Conservation (phyloP, 2,329 filamentous ascomycete species). For the Ustulina deusta region DNA sequence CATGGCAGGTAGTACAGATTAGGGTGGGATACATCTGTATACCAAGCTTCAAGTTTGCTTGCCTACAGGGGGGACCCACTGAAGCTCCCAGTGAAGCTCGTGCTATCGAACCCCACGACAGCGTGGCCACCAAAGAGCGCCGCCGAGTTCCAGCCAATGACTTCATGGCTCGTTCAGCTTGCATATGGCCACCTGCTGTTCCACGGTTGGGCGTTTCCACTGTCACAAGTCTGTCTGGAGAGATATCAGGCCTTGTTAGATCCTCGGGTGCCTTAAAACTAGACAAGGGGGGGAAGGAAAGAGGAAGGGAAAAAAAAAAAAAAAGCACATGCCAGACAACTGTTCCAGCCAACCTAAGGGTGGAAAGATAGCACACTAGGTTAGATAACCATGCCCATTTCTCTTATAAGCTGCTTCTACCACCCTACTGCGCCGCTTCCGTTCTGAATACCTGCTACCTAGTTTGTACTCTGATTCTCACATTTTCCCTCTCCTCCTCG, state of each 20-base stretch:
- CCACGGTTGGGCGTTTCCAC: constrained; percentile 15
- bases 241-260: constrained; percentile 17
- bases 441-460: constrained; percentile 7
- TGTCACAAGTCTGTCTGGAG: constrained; percentile 24
- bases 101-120: constrained; percentile 17
- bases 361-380: constrained; percentile 2
- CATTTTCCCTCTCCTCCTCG: background rate
- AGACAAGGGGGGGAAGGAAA: background rate
- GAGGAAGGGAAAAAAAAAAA: constrained; percentile 1
- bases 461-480: background rate
- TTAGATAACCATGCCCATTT: background rate
- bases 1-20: background rate
- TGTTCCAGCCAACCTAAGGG: background rate
- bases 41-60: background rate
- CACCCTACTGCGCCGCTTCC: constrained; percentile 1
- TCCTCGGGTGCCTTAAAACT: constrained; percentile 19
- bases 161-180: constrained; percentile 38
- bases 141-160: constrained; percentile 34
- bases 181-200: constrained; percentile 27
- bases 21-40: background rate
- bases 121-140: constrained; percentile 30
- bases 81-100: constrained; percentile 11
- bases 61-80: background rate
- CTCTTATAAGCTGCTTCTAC: constrained; percentile 23
- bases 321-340: constrained; percentile 32